Evolutionary conservation across 768 basidiomycete genomes (phyloP).

Genomic region (Auriscalpium orientale): DNA sequence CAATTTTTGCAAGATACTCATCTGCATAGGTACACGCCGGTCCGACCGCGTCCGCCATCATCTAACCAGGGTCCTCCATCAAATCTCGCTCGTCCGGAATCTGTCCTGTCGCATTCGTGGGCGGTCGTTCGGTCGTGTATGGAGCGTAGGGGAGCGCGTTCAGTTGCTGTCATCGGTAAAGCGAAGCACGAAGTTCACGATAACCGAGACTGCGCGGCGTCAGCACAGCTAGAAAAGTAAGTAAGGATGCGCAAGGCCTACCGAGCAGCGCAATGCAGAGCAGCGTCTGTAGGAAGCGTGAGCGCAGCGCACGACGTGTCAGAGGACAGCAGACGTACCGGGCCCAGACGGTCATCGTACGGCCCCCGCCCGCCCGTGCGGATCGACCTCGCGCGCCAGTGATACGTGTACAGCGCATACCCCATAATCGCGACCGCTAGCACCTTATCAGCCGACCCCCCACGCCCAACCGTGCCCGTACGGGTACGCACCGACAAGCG

Average conservation of each 20-base stretch:
- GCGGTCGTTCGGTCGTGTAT: background rate
- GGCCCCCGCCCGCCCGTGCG: conserved; percentile 86
- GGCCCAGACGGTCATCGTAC: conserved; percentile 93
- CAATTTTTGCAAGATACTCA: too few species aligned
- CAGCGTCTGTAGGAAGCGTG: conserved; percentile 47
- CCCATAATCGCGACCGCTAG: conserved; percentile 95
- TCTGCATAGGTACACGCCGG: too few species aligned
- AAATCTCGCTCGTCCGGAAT: too few species aligned
- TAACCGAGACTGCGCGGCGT: conserved; percentile 57
- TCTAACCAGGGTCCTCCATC: too few species aligned
- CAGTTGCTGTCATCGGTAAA: conserved; percentile 39
- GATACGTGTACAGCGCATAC: conserved; percentile 92
- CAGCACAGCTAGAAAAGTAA: conserved; percentile 2
- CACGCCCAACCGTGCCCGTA: background rate
- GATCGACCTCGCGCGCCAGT: conserved; percentile 93
- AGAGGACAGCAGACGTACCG: conserved; percentile 51
- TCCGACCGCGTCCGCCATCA: too few species aligned
- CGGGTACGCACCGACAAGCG: conserved; percentile 69
- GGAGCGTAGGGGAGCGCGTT: background rate
- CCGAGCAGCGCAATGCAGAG: conserved; percentile 77
- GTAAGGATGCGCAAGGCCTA: conserved; percentile 25
- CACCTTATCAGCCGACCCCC: background rate
- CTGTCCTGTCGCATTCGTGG: too few species aligned
- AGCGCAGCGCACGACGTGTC: too few species aligned
- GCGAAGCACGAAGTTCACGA: conserved; percentile 80